Base-by-base conservation (phyloP, 306 rosid genomes). In the Elaeagnus macrophylla region DNA sequence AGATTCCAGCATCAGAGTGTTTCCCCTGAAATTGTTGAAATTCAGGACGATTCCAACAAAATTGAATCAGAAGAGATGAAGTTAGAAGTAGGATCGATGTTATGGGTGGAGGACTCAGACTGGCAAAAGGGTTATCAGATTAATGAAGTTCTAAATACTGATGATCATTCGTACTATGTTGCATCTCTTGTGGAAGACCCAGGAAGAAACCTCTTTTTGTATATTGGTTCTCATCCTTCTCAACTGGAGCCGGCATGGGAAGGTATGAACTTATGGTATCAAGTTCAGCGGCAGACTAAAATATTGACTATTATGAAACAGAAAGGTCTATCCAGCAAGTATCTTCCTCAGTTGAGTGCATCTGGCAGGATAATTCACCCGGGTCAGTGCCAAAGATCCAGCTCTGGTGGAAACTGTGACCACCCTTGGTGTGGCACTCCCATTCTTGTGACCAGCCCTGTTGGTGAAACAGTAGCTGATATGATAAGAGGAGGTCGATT, bases 381-480 rank as follows among this genome's bases (percentile, higher is more conserved):
- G 3, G 99, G 99, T 61, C 85, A 76, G 53, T 91, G 99, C 73
- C 78, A 49, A 54, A 79, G 83, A 74, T 88, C 95, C 44, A 84
- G 85, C 69, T 64, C 95, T 1, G 96, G 99, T 61, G 89, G 93
- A 57, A 86, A 80, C 56, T 91, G 99, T 54, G 85, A 80, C 48
- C 99, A 91, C 73, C 99, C 96, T 54, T 91, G 91, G 93, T 91
- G 99, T 67, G 99, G 99, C 65, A 87, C 99, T 18, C 94, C 96
- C n/a, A 76, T 80, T 72, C 95, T 91, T 9, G 96, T 83, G 61
- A 80, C 93, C 39, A 79, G 84, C 73, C 96, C 96, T 7, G 84
- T 91, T 55, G 99, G 99, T 49, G 93, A 87, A 75, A 80, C 99
- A 14, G 85, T 84, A 1, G 79, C 82, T 41, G 83, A 80, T 60